A percentile compares a stretch with the other conserved stretches of the same genome.
phyloP scores from a whole-genome alignment of 2,329 filamentous ascomycete genomes.

The Hymenoscyphus albidus region DNA sequence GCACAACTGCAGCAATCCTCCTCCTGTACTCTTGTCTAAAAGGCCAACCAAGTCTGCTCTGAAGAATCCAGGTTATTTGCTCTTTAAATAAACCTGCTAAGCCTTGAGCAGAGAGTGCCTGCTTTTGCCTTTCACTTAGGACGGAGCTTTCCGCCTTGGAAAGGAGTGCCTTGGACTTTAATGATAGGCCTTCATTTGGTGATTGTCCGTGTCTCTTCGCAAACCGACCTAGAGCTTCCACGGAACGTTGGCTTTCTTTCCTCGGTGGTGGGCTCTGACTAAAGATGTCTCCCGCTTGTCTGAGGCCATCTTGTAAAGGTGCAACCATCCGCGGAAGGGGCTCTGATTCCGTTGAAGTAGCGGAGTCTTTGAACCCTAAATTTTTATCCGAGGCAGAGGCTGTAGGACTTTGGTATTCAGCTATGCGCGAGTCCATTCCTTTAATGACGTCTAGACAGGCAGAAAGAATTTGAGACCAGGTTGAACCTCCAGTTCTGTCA shows the following conservation, averaged over 20 bases:
- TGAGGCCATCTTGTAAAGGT: slow-evolving; percentile 27
- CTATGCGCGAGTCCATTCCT: slow-evolving; percentile 64
- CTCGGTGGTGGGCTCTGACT: slow-evolving; percentile 18
- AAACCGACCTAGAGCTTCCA: slow-evolving; percentile 26
- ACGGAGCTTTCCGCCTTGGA: slow-evolving; percentile 33
- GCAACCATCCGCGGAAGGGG: slow-evolving; percentile 24
- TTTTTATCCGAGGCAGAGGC: slow-evolving; percentile 8
- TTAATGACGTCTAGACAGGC: slow-evolving; percentile 68
- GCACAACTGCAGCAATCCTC: slow-evolving; percentile 61
- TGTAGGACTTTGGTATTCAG: slow-evolving; percentile 45
- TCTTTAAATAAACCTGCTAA: slow-evolving; percentile 47
- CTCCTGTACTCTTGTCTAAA: slow-evolving; percentile 69
- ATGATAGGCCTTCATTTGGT: slow-evolving; percentile 25
- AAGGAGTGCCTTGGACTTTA: slow-evolving; percentile 43
- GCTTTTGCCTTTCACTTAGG: slow-evolving; percentile 47
- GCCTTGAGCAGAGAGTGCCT: slow-evolving; percentile 48
- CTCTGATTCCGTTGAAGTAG: slow-evolving; percentile 32
- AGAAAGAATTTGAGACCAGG: slow-evolving; percentile 74
- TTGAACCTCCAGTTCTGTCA: slow-evolving; percentile 72
- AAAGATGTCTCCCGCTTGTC: slow-evolving; percentile 30
- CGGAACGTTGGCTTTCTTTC: slow-evolving; percentile 18
- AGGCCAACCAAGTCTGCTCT: slow-evolving; percentile 56
- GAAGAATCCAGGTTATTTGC: slow-evolving; percentile 44
- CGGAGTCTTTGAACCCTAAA: slow-evolving; percentile 7
- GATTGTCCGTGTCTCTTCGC: slow-evolving; percentile 32